Evolutionary conservation across 139 green algal species (phyloP).

Genomic region (Chlorella sp.): DNA sequence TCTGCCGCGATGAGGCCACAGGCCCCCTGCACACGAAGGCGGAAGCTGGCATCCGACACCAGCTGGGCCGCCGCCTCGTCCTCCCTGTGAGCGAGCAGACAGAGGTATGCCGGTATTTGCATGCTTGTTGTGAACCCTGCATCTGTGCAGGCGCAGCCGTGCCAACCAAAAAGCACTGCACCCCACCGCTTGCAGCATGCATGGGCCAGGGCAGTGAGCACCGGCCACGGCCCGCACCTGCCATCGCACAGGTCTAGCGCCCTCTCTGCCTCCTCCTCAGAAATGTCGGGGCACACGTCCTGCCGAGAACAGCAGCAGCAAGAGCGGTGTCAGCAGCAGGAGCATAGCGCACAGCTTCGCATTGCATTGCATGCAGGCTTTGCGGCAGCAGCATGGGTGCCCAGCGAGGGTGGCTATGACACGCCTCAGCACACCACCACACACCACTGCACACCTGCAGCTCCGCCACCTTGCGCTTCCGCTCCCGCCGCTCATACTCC

Average conservation of each 20-base stretch:
- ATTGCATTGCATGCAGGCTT: no score
- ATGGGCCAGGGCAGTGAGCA: no score
- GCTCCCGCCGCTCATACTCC: constrained; percentile 78
- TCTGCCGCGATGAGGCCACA: background rate
- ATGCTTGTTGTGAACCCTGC: no score
- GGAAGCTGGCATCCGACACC: constrained; percentile 66
- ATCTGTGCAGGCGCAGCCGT: background rate
- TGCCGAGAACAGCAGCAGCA: background rate
- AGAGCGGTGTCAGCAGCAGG: no score
- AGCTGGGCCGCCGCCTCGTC: constrained; percentile 68
- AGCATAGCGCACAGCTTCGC: no score
- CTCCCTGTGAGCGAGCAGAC: constrained; percentile 54
- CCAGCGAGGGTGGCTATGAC: no score
- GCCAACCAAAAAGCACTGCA: background rate
- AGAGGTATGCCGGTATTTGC: no score
- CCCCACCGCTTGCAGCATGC: background rate
- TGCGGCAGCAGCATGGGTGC: no score
- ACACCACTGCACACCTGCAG: constrained; percentile 38
- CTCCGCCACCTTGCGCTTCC: constrained; percentile 73
- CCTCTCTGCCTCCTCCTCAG: constrained; percentile 56
- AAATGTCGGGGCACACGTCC: constrained; percentile 71
- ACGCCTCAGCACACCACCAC: no score
- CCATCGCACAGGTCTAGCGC: constrained; percentile 75
- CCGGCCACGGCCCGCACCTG: constrained; percentile 67
- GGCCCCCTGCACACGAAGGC: constrained; percentile 31